These are phyloP conservation scores for Aspergillus unguis DNA, from an alignment of 2,329 filamentous ascomycete genomes.

Conservation along the genomic window DNA sequence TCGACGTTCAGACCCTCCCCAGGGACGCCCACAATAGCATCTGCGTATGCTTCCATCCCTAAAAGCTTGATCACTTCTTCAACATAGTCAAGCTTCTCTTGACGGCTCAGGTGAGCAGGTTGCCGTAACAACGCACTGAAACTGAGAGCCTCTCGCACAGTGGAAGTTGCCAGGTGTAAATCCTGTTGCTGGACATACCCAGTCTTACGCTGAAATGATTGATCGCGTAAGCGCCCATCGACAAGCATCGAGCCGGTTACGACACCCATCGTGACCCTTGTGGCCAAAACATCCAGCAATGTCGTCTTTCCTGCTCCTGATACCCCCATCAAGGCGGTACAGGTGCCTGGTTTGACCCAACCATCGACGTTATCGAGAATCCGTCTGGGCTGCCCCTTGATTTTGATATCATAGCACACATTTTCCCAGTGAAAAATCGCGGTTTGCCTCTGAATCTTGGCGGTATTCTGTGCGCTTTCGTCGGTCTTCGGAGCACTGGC, in stretches of 20 bases:
- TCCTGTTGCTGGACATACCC: conserved; percentile 93
- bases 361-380: conserved; percentile 85
- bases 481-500: conserved; percentile 2
- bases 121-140: conserved; percentile 86
- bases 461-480: conserved; percentile 17
- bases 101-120: conserved; percentile 64
- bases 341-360: conserved; percentile 88
- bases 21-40: conserved; percentile 84
- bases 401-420: conserved; percentile 77
- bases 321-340: conserved; percentile 86
- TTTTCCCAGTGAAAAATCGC: conserved; percentile 84
- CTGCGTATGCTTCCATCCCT: conserved; percentile 86
- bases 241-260: conserved; percentile 86
- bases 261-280: conserved; percentile 85
- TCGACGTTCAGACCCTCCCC: conserved; percentile 70
- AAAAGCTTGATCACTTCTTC: conserved; percentile 87
- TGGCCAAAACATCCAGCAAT: conserved; percentile 79
- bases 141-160: conserved; percentile 80
- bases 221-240: conserved; percentile 69
- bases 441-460: conserved; percentile 62
- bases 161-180: conserved; percentile 78
- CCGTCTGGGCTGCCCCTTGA: conserved; percentile 72
- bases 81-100: conserved; percentile 82
- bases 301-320: conserved; percentile 95
- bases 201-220: conserved; percentile 85